A percentile compares a stretch with the other conserved stretches of the same genome.
Evolutionary conservation across 2,329 filamentous ascomycete genomes (phyloP).

Genomic region (Ilyonectria destructans): DNA sequence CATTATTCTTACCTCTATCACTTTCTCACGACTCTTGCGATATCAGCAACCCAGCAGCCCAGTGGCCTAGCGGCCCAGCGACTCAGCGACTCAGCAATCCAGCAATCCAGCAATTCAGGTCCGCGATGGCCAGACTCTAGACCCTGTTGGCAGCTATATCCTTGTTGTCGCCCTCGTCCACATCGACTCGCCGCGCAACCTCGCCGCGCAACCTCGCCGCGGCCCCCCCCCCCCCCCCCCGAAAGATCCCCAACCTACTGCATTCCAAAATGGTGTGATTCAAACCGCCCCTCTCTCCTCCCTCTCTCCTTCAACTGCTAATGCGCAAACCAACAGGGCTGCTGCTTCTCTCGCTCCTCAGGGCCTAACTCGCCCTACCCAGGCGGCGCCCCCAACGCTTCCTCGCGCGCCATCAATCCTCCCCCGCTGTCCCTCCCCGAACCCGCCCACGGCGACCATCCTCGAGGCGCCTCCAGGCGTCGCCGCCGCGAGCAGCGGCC

Average conservation of each 20-base stretch:
- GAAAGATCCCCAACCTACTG: slow-evolving; percentile 20
- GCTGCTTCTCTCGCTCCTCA: slow-evolving; percentile 70
- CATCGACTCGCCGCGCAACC: neutral
- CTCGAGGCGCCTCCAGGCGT: slow-evolving; percentile 47
- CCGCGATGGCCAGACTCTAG: slow-evolving; percentile 41
- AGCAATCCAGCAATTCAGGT: slow-evolving; percentile 34
- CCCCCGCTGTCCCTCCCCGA: slow-evolving; percentile 54
- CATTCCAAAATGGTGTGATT: slow-evolving; percentile 41
- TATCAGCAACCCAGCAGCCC: neutral
- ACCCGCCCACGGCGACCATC: slow-evolving; percentile 44
- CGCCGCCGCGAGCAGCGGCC: slow-evolving; percentile 59
- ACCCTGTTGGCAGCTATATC: neutral
- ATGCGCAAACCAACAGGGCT: slow-evolving; percentile 63
- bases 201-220: neutral
- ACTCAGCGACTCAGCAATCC: slow-evolving; percentile 27
- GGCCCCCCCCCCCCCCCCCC: neutral
- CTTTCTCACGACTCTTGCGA: slow-evolving; percentile 14
- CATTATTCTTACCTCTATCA: neutral
- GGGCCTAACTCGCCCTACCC: slow-evolving; percentile 71
- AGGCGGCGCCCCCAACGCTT: slow-evolving; percentile 65
- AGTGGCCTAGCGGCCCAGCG: neutral
- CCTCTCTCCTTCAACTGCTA: slow-evolving; percentile 29
- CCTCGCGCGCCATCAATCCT: slow-evolving; percentile 69
- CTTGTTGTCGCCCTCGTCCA: slow-evolving; percentile 1
- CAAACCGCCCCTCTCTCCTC: slow-evolving; percentile 5